A percentile compares a stretch with the other conserved stretches of the same genome.
These are phyloP conservation scores for Backusella psychrophila DNA, from an alignment of 192 early-diverging fungal species.

Conservation along the genomic window DNA sequence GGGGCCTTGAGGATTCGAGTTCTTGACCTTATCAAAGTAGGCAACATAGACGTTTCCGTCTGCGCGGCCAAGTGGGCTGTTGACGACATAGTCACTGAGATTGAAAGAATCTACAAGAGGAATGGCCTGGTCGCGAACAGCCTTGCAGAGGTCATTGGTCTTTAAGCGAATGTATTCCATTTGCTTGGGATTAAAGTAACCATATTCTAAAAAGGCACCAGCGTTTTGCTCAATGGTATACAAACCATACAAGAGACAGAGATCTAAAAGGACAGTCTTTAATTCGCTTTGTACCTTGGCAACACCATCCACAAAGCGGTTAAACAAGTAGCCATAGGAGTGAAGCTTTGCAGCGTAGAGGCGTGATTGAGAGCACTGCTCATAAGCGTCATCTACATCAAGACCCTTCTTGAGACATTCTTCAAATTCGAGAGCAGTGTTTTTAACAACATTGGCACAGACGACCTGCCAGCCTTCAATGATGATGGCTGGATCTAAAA, in stretches of 20 bases:
- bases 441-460: constrained; percentile 78
- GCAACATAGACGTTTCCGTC: constrained; percentile 84
- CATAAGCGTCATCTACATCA: constrained; percentile 80
- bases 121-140: constrained; percentile 79
- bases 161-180: constrained; percentile 65
- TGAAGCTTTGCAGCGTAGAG: constrained; percentile 83
- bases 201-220: constrained; percentile 85
- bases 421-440: constrained; percentile 80
- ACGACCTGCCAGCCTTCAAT: constrained; percentile 80
- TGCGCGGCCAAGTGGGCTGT: constrained; percentile 82
- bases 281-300: constrained; percentile 60
- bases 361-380: constrained; percentile 84
- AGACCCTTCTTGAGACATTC: constrained; percentile 58
- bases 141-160: constrained; percentile 63
- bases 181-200: constrained; percentile 73
- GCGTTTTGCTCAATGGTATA: constrained; percentile 80
- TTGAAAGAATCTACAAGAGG: constrained; percentile 87
- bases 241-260: constrained; percentile 81
- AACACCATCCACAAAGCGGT: constrained; percentile 80
- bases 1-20: constrained; percentile 64
- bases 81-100: constrained; percentile 85
- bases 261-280: constrained; percentile 59
- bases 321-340: constrained; percentile 81
- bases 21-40: constrained; percentile 84
- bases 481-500: constrained; percentile 59